A percentile compares a stretch with the other conserved stretches of the same genome.
phyloP scores from a whole-genome alignment of 129 eudicot species.

The Flaveria linearis region DNA sequence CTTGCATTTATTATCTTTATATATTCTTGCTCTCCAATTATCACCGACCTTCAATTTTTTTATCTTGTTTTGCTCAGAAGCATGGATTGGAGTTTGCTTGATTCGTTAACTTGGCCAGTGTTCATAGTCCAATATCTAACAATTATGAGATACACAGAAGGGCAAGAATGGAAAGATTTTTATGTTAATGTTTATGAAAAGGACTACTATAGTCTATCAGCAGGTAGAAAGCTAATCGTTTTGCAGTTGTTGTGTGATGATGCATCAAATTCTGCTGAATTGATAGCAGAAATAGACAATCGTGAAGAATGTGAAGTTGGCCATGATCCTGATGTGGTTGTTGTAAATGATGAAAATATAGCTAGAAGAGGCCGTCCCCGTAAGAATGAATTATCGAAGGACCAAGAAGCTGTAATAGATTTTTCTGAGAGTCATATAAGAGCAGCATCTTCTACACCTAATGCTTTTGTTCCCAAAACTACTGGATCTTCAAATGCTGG shows the following conservation, averaged over 20 bases:
- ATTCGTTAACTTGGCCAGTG: constrained; percentile 91
- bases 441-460: constrained; percentile 27
- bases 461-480: constrained; percentile 34
- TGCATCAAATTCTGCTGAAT: constrained; percentile 66
- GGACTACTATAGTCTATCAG: constrained; percentile 72
- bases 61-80: constrained; percentile 43
- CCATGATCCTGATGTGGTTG: constrained; percentile 48
- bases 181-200: constrained; percentile 57
- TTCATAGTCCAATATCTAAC: constrained; percentile 70
- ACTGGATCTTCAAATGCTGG: constrained; percentile 28
- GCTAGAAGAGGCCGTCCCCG: constrained; percentile 54
- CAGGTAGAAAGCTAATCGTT: constrained; percentile 58
- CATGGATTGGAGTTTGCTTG: constrained; percentile 94
- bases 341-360: constrained; percentile 39
- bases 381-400: constrained; percentile 55
- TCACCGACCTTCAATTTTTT: neutral
- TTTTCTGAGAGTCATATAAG: constrained; percentile 36
- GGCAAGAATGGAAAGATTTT: constrained; percentile 75
- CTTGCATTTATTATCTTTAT: neutral
- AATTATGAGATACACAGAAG: constrained; percentile 64
- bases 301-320: constrained; percentile 80
- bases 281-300: constrained; percentile 77
- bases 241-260: constrained; percentile 91
- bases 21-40: constrained; percentile 2
- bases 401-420: constrained; percentile 44